Evolutionary conservation across 2,329 filamentous ascomycete species (phyloP), one percentile per base, ranked within the genome.

Genomic region (Claviceps sp.): DNA sequence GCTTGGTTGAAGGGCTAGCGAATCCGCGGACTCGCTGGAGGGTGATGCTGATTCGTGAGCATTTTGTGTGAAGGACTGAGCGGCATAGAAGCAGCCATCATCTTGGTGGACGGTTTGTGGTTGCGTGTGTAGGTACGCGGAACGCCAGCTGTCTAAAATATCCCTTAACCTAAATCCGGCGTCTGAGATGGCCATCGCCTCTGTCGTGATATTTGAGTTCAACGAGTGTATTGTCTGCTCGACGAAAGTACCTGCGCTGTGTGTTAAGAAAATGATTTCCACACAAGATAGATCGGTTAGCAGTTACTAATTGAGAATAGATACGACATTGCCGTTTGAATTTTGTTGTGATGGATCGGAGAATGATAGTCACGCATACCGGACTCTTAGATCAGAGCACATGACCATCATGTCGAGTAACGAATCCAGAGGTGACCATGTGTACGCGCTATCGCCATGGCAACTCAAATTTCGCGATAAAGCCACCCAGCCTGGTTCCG

Each of bases 381-480:
- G 56, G 37, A 61, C 60, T 4, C 64, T 58, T 17, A 69, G 52
- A 1, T 57, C 55, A 0, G 66, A 65, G 17, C 66, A 65, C 9
- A 56, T 52, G 0, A 62, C 59, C n/a, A 67, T 59, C 1, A 67
- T 57, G 4, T 64, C 60, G 0, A 68, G 49, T 0, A 68, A 56
- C 2, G 54, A 53, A 45, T 66, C 59, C 9, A 66, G 34, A 23
- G 5, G 4, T 7, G 2, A 6, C 29, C 6, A 53, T 3, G 29
- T 9, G 20, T 44, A 17, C 3, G 2, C 42, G 22, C 26, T 14
- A 8, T 14, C n/a, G 7, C 2, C 34, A 13, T 29, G 14, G 2
- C 16, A 9, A 9, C 17, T 39, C 40, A 39, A 29, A 17, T 45
- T 39, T 34, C 38, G 39, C 39, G 39, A 42, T 1, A 62, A 46